A percentile compares a stretch with the other conserved stretches of the same genome.
Evolutionary conservation across 345 rosid species (phyloP).

Genomic region (Hibiscus syriacus): DNA sequence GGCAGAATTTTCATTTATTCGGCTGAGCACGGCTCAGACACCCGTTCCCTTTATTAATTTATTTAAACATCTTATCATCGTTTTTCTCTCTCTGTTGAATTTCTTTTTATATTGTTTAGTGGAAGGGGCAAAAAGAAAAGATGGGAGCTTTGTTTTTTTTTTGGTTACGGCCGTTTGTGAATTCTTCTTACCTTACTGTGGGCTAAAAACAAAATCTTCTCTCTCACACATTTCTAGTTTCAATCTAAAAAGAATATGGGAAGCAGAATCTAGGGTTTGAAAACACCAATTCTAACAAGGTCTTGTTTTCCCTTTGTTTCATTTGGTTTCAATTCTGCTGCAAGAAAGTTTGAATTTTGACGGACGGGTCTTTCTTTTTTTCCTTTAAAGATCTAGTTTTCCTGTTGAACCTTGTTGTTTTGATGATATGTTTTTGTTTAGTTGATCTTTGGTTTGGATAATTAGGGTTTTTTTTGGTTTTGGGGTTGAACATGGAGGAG

Average conservation of each 20-base stretch:
- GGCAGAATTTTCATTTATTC: too few species aligned
- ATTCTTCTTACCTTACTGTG: conserved; percentile 21
- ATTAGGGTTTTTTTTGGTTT: conserved; percentile 18
- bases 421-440: too few species aligned
- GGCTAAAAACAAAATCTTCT: conserved; percentile 53
- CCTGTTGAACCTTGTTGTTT: conserved; percentile 12
- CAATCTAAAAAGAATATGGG: conserved; percentile 33
- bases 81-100: conserved; percentile 10
- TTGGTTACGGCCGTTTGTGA: conserved; percentile 45
- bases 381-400: conserved; percentile 9
- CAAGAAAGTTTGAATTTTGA: conserved; percentile 36
- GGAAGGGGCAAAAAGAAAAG: neutral
- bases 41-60: too few species aligned
- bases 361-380: conserved; percentile 16
- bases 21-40: too few species aligned
- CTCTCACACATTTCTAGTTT: conserved; percentile 69
- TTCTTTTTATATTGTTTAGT: neutral
- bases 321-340: too few species aligned
- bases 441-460: conserved; percentile 16
- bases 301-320: conserved; percentile 9
- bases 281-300: conserved; percentile 35
- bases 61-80: conserved; percentile 3
- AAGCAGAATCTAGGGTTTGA: conserved; percentile 61
- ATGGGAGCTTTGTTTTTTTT: conserved; percentile 35
- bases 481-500: conserved; percentile 55